Conservation (phyloP, 352 stramenopile species). For the Phytophthora rubi region DNA sequence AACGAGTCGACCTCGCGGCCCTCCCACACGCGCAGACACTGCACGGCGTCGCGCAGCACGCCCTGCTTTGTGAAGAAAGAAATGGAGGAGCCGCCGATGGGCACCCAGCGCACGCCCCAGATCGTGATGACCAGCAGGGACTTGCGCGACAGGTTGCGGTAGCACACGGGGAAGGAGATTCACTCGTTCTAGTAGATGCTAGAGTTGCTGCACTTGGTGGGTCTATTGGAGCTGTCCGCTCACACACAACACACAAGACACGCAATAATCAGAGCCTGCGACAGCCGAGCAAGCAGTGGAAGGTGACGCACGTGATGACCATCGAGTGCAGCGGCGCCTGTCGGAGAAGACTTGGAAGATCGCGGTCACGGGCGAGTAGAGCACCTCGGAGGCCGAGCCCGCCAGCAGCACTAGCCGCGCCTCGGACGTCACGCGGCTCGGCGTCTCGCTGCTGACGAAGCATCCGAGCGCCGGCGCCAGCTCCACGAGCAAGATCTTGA, state of each 20-base stretch:
- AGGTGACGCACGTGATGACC: slow-evolving; percentile 60
- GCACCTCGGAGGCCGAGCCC: slow-evolving; percentile 66
- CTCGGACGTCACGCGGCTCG: slow-evolving; percentile 14
- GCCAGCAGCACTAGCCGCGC: slow-evolving; percentile 60
- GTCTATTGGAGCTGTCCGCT: slow-evolving; percentile 65
- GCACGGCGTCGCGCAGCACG: slow-evolving; percentile 82
- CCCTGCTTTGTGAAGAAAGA: slow-evolving; percentile 89
- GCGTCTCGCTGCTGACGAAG: slow-evolving; percentile 44
- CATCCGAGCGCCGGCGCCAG: slow-evolving; percentile 60
- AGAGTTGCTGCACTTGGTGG: slow-evolving; percentile 87
- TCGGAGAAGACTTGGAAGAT: slow-evolving; percentile 91
- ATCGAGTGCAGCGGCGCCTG: slow-evolving; percentile 78
- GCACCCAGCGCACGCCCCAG: slow-evolving; percentile 81
- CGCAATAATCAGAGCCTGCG: too few species aligned
- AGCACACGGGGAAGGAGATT: slow-evolving; percentile 85
- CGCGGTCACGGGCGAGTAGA: slow-evolving; percentile 83
- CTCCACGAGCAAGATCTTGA: slow-evolving; percentile 83
- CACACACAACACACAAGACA: slow-evolving; percentile 7
- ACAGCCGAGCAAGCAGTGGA: too few species aligned
- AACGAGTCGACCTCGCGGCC: slow-evolving; percentile 72
- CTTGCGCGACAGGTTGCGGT: slow-evolving; percentile 87
- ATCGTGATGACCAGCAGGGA: slow-evolving; percentile 84
- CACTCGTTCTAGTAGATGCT: slow-evolving; percentile 90
- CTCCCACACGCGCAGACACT: slow-evolving; percentile 88
- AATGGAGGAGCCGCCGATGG: slow-evolving; percentile 86